Conservation (phyloP, 805 yeast genomes). For the Zygotorulaspora danielsina region DNA sequence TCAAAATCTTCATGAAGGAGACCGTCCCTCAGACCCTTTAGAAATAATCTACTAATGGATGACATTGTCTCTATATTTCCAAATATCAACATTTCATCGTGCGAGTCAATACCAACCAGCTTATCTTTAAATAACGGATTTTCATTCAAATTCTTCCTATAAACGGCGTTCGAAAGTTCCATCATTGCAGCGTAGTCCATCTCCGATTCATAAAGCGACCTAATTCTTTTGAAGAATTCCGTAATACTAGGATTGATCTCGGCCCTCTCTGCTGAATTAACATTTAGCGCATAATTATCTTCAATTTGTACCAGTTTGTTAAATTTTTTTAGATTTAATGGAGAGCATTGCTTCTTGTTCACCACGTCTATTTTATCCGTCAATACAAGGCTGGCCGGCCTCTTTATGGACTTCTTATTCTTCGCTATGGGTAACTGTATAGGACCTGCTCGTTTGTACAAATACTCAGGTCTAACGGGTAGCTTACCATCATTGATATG, state of each 20-base stretch:
- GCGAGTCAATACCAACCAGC: conserved; percentile 24
- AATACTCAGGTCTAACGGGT: conserved; percentile 14
- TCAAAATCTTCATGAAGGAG: neutral
- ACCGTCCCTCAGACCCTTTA: conserved; percentile 12
- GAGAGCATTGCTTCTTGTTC: conserved; percentile 37
- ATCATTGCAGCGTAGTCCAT: conserved; percentile 32
- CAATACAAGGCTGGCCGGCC: conserved; percentile 30
- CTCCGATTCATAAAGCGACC: conserved; percentile 37
- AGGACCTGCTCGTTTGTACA: conserved; percentile 4
- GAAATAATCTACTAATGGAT: conserved; percentile 36
- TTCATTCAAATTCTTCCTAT: conserved; percentile 33
- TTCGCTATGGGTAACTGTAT: conserved; percentile 1
- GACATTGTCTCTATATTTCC: conserved; percentile 42
- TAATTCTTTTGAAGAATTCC: conserved; percentile 23
- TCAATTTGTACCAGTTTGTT: conserved; percentile 3
- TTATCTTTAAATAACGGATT: conserved; percentile 31
- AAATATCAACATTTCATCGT: conserved; percentile 40
- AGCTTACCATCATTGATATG: conserved; percentile 26
- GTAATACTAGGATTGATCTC: conserved; percentile 8
- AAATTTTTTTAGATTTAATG: conserved; percentile 18
- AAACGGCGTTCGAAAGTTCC: conserved; percentile 32
- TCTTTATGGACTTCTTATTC: conserved; percentile 11
- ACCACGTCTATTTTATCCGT: conserved; percentile 9
- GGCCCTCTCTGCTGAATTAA: neutral
- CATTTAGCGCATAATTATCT: neutral